Percentiles rank a stretch among this genome's conserved stretches.
These are phyloP conservation scores for Auriculariales sp. DNA, from an alignment of 768 basidiomycete species.

Conservation along the genomic window DNA sequence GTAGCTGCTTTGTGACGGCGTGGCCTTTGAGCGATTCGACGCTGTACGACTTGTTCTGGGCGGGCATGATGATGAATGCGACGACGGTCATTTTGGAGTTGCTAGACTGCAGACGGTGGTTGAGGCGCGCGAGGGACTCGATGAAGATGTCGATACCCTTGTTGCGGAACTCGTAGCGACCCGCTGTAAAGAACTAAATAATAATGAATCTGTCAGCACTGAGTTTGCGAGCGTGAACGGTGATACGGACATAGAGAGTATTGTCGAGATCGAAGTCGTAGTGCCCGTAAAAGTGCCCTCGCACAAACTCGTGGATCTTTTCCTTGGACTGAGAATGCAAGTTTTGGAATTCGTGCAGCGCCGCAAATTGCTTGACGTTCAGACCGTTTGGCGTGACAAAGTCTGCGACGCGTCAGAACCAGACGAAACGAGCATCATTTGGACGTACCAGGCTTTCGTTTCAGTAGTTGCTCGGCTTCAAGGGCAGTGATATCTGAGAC, in stretches of 20 bases:
- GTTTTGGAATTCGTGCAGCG: slow-evolving; percentile 99
- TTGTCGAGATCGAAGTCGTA: slow-evolving; percentile 93
- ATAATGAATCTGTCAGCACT: slow-evolving; percentile 5
- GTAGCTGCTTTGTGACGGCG: slow-evolving; percentile 91
- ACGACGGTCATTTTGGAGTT: slow-evolving; percentile 75
- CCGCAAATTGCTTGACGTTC: slow-evolving; percentile 97
- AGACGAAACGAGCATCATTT: no score
- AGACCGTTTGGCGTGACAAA: slow-evolving; percentile 94
- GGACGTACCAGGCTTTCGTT: no score
- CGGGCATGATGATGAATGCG: slow-evolving; percentile 98
- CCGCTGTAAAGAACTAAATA: slow-evolving; percentile 89
- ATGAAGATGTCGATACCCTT: slow-evolving; percentile 99
- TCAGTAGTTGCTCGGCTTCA: slow-evolving; percentile 89
- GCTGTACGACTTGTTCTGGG: slow-evolving; percentile 89
- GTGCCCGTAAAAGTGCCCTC: slow-evolving; percentile 96
- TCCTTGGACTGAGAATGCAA: slow-evolving; percentile 81
- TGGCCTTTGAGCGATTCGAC: slow-evolving; percentile 95
- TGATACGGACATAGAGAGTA: slow-evolving; percentile 60
- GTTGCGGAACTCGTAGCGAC: slow-evolving; percentile 96
- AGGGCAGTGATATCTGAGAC: slow-evolving; percentile 97
- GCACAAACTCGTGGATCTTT: slow-evolving; percentile 95
- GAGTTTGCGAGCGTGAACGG: slow-evolving; percentile 1
- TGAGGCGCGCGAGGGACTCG: slow-evolving; percentile 85
- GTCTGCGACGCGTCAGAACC: no score
- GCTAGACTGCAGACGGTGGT: slow-evolving; percentile 42